Conservation (phyloP, 495 filamentous ascomycete species). For the Annulohypoxylon moriforme region DNA sequence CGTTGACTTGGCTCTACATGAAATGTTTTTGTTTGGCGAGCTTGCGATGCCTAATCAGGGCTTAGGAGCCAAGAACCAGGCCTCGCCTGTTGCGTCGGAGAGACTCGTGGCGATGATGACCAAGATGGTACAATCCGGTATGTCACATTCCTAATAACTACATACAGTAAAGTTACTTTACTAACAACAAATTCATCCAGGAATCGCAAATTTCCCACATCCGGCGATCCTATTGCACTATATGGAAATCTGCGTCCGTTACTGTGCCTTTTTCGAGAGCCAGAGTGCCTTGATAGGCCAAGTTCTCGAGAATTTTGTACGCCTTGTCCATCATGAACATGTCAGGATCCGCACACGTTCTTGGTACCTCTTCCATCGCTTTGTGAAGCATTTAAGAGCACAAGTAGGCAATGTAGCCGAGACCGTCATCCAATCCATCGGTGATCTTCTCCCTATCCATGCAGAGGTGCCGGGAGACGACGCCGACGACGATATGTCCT, state of each 20-base stretch:
- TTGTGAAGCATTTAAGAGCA: conserved; percentile 86
- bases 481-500: conserved; percentile 90
- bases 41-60: conserved; percentile 86
- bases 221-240: conserved; percentile 94
- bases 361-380: conserved; percentile 95
- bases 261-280: conserved; percentile 89
- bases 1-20: conserved; percentile 92
- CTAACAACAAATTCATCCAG: conserved; percentile 55
- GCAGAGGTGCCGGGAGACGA: conserved; percentile 84
- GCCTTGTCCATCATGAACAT: conserved; percentile 86
- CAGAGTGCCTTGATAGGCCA: conserved; percentile 81
- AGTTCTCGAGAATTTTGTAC: conserved; percentile 92
- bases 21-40: conserved; percentile 97
- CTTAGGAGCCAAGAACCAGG: conserved; percentile 81
- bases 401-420: conserved; percentile 90
- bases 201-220: conserved; percentile 85
- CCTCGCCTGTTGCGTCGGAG: conserved; percentile 78
- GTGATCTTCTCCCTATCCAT: conserved; percentile 87
- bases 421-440: conserved; percentile 88
- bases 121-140: conserved; percentile 93
- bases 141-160: conserved; percentile 38
- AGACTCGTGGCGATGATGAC: conserved; percentile 89
- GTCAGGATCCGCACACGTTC: conserved; percentile 86
- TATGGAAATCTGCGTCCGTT: conserved; percentile 97
- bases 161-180: neutral